phyloP scores from a whole-genome alignment of 192 early-diverging fungal genomes.

The Backusella sp. region DNA sequence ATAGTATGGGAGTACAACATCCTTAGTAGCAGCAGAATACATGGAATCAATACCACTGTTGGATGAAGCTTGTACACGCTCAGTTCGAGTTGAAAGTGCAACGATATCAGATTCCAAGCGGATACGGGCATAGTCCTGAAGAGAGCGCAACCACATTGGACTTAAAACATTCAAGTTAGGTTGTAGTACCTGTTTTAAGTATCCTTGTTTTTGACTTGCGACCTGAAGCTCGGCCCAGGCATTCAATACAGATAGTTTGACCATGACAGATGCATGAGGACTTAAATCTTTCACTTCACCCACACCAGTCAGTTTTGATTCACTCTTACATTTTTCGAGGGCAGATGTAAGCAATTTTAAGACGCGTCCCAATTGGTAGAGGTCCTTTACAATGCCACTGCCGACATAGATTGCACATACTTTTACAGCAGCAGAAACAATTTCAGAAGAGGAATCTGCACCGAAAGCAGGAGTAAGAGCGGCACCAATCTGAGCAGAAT shows the following conservation, averaged over 20 bases:
- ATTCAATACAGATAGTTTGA: constrained; percentile 70
- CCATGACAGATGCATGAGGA: constrained; percentile 78
- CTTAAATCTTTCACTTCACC: constrained; percentile 58
- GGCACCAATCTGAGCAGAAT: constrained; percentile 91
- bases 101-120: constrained; percentile 61
- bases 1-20: constrained; percentile 65
- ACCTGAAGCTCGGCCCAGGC: constrained; percentile 82
- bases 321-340: constrained; percentile 69
- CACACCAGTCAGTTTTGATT: constrained; percentile 44
- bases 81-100: constrained; percentile 31
- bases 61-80: constrained; percentile 35
- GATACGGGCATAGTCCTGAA: constrained; percentile 65
- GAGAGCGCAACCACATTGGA: constrained; percentile 59
- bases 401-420: constrained; percentile 84
- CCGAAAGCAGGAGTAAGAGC: constrained; percentile 87
- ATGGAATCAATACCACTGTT: constrained; percentile 51
- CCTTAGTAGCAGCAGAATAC: constrained; percentile 65
- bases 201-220: constrained; percentile 59
- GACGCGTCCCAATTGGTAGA: constrained; percentile 67
- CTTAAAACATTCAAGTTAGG: constrained; percentile 54
- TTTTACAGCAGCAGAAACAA: constrained; percentile 71
- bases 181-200: constrained; percentile 58
- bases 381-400: constrained; percentile 84
- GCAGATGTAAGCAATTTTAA: constrained; percentile 68
- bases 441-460: constrained; percentile 70